Base-by-base conservation (phyloP, 192 early-diverging fungal species). In the Helicostylum pulchrum region DNA sequence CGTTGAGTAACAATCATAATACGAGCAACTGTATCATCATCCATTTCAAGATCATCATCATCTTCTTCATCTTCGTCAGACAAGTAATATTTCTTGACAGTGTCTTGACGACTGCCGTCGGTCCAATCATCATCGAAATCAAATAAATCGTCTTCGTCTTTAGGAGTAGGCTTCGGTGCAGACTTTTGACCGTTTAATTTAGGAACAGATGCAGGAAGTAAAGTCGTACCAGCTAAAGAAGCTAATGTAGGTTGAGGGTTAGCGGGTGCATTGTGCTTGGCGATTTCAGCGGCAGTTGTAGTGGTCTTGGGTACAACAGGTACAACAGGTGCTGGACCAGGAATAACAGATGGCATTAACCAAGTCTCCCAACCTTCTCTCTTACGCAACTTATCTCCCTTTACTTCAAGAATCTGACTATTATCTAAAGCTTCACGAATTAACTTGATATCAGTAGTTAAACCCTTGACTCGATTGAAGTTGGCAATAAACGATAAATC, bases 1-100 rank as follows among this genome's bases (percentile, higher is more conserved):
- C 82, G 78, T 76, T 92, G 91, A 26, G 95, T 96, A 62, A 98
- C 94, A 82, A 98, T 94, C 74, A 98, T 79, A 53, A 98, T 84
- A 12, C 88, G 78, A 49, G 87, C 90, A 39, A 98, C 83, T 32
- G 88, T 86, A 6, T 98, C 94, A 61, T 98, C 94, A 57, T 93
- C 92, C 57, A 97, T 78, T 44, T 97, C 93, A 53, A 92, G 88
- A 46, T 89, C 89, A 31, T 88, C 87, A n/a, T 87, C 85, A 7
- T 83, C 85, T 11, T 86, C 82, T 53, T 79, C 78, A 15, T 80
- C 77, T 32, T 81, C 76, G 17, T 65, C 70, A 53, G 67, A 60
- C 20, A 71, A 31, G 61, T 77, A 80, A 64, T 77, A 79, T 66
- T 77, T 79, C 71, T 81, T 74, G n/a, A 76, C 69, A n/a, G 73